Conservation (phyloP, 2,329 filamentous ascomycete genomes). For the Orbilia oligospora region DNA sequence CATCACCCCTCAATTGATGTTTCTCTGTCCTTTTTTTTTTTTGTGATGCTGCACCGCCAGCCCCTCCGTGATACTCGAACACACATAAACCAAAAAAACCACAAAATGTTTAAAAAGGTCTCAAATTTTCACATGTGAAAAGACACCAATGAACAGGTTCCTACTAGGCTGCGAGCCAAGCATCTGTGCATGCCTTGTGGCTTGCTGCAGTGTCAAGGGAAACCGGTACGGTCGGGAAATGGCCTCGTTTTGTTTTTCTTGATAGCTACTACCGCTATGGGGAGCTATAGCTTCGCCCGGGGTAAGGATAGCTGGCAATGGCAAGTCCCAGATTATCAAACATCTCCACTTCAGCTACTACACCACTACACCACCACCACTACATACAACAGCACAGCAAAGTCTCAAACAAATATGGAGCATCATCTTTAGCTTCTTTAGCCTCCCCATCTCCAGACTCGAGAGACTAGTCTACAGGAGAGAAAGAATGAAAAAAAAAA, state of each 20-base stretch:
- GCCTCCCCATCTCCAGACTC: conserved; percentile 13
- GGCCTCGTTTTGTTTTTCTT: conserved; percentile 35
- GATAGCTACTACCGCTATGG: conserved; percentile 19
- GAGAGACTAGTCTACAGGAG: conserved; percentile 15
- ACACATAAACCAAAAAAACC: conserved; percentile 9
- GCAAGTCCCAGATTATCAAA: conserved; percentile 26
- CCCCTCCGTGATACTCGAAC: conserved; percentile 21
- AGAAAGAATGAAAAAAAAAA: no score
- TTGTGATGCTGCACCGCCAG: conserved; percentile 22
- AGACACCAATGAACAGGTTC: conserved; percentile 35
- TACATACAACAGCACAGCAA: background rate
- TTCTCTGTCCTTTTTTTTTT: conserved; percentile 4
- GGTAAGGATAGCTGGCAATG: conserved; percentile 34
- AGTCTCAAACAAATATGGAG: conserved; percentile 23
- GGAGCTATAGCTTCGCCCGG: conserved; percentile 28
- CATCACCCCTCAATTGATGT: conserved; percentile 9
- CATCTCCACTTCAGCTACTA: conserved; percentile 9
- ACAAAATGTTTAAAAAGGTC: conserved; percentile 17
- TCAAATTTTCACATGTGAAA: conserved; percentile 57
- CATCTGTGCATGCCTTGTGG: conserved; percentile 51
- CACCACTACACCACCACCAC: no score
- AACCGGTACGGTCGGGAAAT: conserved; percentile 54
- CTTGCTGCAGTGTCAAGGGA: conserved; percentile 58
- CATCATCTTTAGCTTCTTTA: conserved; percentile 17
- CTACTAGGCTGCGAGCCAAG: conserved; percentile 58